Conservation (phyloP, 140 eudicot genomes). For the Oenanthe javanica region DNA sequence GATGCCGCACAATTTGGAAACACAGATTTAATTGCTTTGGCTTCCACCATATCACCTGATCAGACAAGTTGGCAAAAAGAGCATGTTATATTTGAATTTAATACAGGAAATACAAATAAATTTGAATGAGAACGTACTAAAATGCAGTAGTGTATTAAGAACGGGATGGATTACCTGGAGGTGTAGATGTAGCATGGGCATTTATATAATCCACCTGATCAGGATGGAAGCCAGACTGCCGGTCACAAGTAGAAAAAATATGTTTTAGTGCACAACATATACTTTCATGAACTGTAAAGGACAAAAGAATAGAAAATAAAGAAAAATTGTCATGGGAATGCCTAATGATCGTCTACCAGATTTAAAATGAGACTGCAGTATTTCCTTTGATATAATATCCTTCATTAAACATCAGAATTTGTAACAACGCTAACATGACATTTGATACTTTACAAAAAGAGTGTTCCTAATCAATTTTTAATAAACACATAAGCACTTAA, state of each 20-base stretch:
- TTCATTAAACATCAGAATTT: not conserved
- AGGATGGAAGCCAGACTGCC: slow-evolving; percentile 77
- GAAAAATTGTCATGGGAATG: not conserved
- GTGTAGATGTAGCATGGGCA: slow-evolving; percentile 98
- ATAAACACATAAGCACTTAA: not conserved
- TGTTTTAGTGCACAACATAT: not conserved
- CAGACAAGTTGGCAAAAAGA: not conserved
- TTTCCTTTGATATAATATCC: not conserved
- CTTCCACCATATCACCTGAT: slow-evolving; percentile 85
- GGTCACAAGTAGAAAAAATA: slow-evolving; percentile 16
- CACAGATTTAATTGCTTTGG: slow-evolving; percentile 65
- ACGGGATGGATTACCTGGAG: slow-evolving; percentile 44
- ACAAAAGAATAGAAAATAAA: not conserved
- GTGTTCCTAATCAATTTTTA: not conserved
- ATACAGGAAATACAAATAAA: not conserved
- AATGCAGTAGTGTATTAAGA: not conserved
- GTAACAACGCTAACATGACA: not conserved
- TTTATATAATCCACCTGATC: slow-evolving; percentile 88
- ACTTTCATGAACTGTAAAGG: not conserved
- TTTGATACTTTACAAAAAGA: not conserved
- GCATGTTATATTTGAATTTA: not conserved
- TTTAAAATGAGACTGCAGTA: not conserved
- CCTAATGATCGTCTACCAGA: not conserved
- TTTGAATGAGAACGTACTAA: not conserved
- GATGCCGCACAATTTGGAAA: slow-evolving; percentile 60